These are phyloP conservation scores for Spathaspora girioi DNA, from an alignment of 805 yeast genomes.

Conservation along the genomic window DNA sequence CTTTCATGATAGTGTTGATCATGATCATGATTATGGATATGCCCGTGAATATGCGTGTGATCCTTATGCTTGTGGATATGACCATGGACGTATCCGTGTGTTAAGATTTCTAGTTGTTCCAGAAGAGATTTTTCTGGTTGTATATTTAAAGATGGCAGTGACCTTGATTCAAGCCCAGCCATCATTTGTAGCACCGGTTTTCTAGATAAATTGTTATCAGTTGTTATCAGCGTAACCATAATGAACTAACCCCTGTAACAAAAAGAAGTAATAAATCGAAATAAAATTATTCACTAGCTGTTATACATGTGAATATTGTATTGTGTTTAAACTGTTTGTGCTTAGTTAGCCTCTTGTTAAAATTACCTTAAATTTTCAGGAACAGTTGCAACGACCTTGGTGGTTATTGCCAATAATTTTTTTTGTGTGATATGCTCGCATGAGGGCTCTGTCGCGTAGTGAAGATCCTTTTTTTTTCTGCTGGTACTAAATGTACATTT, in stretches of 20 bases:
- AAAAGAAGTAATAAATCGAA: neutral
- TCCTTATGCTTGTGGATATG: constrained; percentile 62
- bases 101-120: constrained; percentile 5
- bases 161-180: neutral
- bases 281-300: neutral
- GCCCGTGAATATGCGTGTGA: constrained; percentile 67
- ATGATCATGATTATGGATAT: constrained; percentile 51
- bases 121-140: neutral
- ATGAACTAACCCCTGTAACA: neutral
- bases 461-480: no score
- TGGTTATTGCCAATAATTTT: neutral
- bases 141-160: neutral
- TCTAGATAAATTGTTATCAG: neutral
- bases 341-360: neutral
- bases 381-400: constrained; percentile 3
- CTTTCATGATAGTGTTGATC: constrained; percentile 7
- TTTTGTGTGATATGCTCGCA: neutral
- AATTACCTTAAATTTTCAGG: neutral
- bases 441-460: no score
- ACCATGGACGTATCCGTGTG: constrained; percentile 62
- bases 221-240: neutral
- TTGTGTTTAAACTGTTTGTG: neutral
- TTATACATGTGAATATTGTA: neutral
- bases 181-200: neutral
- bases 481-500: no score